Percentiles rank a stretch among this genome's conserved stretches.
Evolutionary conservation across 371 early-diverging fungal species (phyloP).

Genomic region (Lichtheimia ornata): DNA sequence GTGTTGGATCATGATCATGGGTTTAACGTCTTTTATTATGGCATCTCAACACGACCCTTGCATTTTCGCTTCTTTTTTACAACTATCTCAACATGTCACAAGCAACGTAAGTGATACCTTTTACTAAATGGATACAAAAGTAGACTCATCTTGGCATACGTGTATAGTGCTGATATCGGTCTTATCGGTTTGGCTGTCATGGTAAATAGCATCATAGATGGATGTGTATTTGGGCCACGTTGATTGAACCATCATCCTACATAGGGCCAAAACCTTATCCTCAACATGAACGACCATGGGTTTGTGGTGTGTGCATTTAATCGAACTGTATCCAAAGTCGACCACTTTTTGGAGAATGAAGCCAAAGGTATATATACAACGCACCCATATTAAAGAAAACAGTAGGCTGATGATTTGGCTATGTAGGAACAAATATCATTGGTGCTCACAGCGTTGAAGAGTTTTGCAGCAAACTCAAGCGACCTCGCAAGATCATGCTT

Average conservation of each 20-base stretch:
- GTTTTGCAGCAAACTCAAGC: conserved; percentile 89
- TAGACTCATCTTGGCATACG: neutral
- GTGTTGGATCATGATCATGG: too few relatives aligned
- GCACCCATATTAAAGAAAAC: neutral
- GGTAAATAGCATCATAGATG: conserved; percentile 58
- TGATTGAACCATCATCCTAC: neutral
- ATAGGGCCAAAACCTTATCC: conserved; percentile 97
- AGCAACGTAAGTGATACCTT: conserved; percentile 12
- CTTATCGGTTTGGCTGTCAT: conserved; percentile 99
- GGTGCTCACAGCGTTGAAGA: conserved; percentile 95
- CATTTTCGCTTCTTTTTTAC: conserved; percentile 2
- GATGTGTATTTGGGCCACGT: too few relatives aligned
- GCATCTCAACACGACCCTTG: neutral
- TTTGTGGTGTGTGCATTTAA: conserved; percentile 95
- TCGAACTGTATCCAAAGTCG: conserved; percentile 96
- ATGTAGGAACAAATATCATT: conserved; percentile 81
- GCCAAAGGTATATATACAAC: conserved; percentile 76
- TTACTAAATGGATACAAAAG: neutral
- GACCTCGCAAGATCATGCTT: conserved; percentile 95
- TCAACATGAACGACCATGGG: conserved; percentile 98
- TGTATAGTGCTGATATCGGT: conserved; percentile 95
- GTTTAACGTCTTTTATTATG: too few relatives aligned
- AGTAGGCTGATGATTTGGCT: neutral
- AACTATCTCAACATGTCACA: conserved; percentile 7
- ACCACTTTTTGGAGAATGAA: conserved; percentile 91